phyloP scores from a whole-genome alignment of 2,329 filamentous ascomycete species.

The Claviceps sp. region DNA sequence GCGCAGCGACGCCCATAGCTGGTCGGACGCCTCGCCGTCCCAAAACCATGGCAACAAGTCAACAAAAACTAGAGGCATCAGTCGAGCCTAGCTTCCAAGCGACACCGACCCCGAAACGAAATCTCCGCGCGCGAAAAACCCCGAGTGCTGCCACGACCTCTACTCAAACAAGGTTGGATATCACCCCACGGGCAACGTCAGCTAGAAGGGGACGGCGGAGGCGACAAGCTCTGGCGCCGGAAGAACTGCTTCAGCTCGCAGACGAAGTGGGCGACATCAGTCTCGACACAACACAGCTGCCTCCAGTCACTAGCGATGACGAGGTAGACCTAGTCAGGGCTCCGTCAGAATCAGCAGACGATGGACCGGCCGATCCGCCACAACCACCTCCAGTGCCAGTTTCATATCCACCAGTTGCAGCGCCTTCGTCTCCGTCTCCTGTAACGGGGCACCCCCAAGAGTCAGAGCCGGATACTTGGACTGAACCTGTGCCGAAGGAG shows the following conservation, averaged over 20 bases:
- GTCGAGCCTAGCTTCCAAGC: constrained; percentile 12
- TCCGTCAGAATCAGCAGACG: constrained; percentile 10
- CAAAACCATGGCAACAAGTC: constrained; percentile 17
- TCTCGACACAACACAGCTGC: constrained; percentile 6
- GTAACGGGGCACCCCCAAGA: constrained; percentile 7
- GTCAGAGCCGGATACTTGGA: constrained; percentile 32
- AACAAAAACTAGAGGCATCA: constrained; percentile 14
- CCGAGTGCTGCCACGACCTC: constrained; percentile 6
- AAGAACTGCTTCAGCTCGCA: constrained; percentile 15
- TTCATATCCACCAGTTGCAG: neutral
- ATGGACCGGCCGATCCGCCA: neutral
- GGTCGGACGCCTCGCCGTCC: constrained; percentile 21
- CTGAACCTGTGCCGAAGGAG: constrained; percentile 27
- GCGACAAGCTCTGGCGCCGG: constrained; percentile 13
- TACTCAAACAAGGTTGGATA: constrained; percentile 13
- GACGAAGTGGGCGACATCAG: constrained; percentile 11
- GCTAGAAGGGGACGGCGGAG: constrained; percentile 9
- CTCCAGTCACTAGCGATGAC: constrained; percentile 12
- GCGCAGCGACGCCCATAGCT: constrained; percentile 29
- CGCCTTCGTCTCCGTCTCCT: constrained; percentile 4
- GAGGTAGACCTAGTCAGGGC: constrained; percentile 17
- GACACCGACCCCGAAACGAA: constrained; percentile 19
- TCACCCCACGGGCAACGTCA: constrained; percentile 7
- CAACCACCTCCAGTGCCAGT: neutral
- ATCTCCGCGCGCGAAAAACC: constrained; percentile 16